Conservation (phyloP, 179 eudicot species). For the Monotropa hypopitys region DNA sequence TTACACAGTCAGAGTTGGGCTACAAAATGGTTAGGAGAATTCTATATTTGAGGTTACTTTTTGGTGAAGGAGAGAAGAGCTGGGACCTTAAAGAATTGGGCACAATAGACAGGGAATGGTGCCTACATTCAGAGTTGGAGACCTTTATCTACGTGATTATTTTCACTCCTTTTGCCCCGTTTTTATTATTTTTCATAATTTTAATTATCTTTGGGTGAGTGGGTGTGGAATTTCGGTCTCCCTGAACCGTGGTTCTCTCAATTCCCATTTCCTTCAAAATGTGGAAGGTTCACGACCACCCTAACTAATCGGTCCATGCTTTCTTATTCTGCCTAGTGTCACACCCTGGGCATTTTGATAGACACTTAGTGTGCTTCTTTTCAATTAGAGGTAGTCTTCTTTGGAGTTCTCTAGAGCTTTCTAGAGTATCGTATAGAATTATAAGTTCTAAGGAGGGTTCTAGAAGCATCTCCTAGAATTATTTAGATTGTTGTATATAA, state of each 20-base stretch:
- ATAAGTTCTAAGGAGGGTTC: too few relatives aligned
- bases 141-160: background rate
- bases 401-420: too few relatives aligned
- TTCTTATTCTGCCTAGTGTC: too few relatives aligned
- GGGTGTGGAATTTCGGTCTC: background rate
- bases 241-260: background rate
- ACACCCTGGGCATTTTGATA: too few relatives aligned
- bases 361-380: too few relatives aligned
- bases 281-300: background rate
- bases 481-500: too few relatives aligned
- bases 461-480: too few relatives aligned
- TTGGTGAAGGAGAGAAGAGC: background rate
- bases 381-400: too few relatives aligned
- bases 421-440: too few relatives aligned
- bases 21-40: background rate
- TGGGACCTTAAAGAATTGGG: background rate
- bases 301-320: too few relatives aligned
- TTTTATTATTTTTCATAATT: background rate
- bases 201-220: too few relatives aligned
- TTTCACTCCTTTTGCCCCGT: background rate
- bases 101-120: background rate
- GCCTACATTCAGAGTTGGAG: background rate
- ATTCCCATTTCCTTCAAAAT: background rate
- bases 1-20: background rate
- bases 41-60: background rate